A percentile compares a stretch with the other conserved stretches of the same genome.
Conservation (phyloP, 495 filamentous ascomycete genomes). For the Aspergillus carlsbadensis region DNA sequence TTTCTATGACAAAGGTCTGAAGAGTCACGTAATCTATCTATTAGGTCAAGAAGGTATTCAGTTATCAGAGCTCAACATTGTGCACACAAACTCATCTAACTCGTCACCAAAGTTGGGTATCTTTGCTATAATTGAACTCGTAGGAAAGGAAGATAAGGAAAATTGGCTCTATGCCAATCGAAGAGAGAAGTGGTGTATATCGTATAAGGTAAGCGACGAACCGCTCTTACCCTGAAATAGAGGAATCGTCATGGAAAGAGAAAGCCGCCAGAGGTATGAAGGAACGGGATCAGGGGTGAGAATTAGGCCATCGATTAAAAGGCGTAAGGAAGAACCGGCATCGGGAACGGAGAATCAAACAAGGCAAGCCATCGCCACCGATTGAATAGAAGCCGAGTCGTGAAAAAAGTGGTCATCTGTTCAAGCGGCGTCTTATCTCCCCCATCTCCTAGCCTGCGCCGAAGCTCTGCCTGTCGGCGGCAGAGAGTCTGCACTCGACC, state of each 20-base stretch:
- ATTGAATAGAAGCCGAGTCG: background rate
- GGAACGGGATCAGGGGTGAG: background rate
- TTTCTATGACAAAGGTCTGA: too few species aligned
- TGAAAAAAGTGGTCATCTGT: background rate
- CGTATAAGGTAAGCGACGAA: background rate
- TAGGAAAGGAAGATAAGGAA: background rate
- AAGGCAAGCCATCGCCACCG: background rate
- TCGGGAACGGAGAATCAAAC: background rate
- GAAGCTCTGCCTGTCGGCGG: conserved; percentile 14
- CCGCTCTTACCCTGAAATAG: background rate
- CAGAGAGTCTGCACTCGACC: conserved; percentile 36
- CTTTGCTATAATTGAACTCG: background rate
- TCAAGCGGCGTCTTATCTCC: conserved; percentile 16
- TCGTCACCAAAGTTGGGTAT: conserved; percentile 5
- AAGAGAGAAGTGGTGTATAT: background rate
- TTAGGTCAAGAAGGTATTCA: too few species aligned
- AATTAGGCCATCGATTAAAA: conserved; percentile 1
- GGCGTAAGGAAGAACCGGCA: background rate
- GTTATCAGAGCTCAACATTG: too few species aligned
- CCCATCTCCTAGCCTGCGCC: conserved; percentile 23
- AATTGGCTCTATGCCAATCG: background rate
- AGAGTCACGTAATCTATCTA: too few species aligned
- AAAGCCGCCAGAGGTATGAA: background rate
- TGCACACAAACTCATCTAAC: background rate
- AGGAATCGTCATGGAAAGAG: background rate